Evolutionary conservation across 2,329 filamentous ascomycete species (phyloP).

Genomic region (Cordyceps javanica): DNA sequence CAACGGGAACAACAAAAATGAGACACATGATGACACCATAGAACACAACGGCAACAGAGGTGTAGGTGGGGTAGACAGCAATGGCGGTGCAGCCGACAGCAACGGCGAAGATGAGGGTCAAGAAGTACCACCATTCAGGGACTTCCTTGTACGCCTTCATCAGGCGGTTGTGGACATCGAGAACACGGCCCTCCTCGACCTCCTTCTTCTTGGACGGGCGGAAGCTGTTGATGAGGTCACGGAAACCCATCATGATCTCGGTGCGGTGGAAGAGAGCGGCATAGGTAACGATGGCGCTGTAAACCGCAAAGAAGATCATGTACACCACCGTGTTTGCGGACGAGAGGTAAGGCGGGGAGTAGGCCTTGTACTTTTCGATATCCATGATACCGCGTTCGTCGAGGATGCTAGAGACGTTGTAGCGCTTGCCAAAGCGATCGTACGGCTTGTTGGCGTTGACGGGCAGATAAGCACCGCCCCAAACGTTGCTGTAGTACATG

Average conservation of each 20-base stretch:
- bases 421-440: slow-evolving; percentile 35
- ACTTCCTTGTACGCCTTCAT: slow-evolving; percentile 27
- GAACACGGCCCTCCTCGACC: slow-evolving; percentile 11
- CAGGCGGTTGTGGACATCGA: slow-evolving; percentile 27
- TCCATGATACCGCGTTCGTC: slow-evolving; percentile 33
- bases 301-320: slow-evolving; percentile 22
- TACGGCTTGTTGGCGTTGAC: slow-evolving; percentile 39
- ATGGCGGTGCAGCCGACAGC: slow-evolving; percentile 32
- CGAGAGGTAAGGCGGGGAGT: slow-evolving; percentile 33
- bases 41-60: slow-evolving; percentile 34
- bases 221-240: slow-evolving; percentile 20
- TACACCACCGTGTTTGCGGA: slow-evolving; percentile 26
- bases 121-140: slow-evolving; percentile 38
- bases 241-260: slow-evolving; percentile 23
- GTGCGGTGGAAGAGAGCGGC: slow-evolving; percentile 25
- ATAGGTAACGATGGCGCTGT: slow-evolving; percentile 23
- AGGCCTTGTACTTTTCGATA: slow-evolving; percentile 31
- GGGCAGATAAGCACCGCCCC: slow-evolving; percentile 37
- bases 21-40: slow-evolving; percentile 33
- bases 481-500: slow-evolving; percentile 38
- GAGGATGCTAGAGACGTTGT: slow-evolving; percentile 27
- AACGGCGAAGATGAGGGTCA: slow-evolving; percentile 27
- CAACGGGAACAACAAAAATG: slow-evolving; percentile 37
- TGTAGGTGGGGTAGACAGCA: slow-evolving; percentile 34
- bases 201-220: slow-evolving; percentile 18